Evolutionary conservation across 495 filamentous ascomycete species (phyloP).

Genomic region (Xylaria cubensis): DNA sequence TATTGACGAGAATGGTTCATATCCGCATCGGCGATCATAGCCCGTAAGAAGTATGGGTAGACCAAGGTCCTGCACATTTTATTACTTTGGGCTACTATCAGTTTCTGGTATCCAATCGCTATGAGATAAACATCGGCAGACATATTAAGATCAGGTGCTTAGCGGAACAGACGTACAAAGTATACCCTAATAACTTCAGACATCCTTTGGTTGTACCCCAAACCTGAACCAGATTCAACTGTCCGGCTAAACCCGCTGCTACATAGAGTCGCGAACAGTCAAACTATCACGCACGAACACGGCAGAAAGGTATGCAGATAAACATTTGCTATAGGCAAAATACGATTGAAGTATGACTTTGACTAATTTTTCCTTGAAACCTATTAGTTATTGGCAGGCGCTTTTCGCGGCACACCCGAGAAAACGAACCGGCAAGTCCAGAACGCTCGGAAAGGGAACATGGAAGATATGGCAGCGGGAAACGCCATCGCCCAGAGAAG

Average conservation of each 20-base stretch:
- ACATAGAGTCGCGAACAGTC: neutral
- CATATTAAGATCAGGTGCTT: neutral
- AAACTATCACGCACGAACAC: neutral
- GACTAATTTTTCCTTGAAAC: neutral
- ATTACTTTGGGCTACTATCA: neutral
- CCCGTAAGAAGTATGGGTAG: neutral
- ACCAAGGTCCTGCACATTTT: neutral
- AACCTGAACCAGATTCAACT: neutral
- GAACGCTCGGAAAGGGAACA: neutral
- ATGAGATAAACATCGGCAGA: neutral
- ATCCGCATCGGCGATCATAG: neutral
- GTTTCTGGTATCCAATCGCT: neutral
- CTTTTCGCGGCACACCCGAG: neutral
- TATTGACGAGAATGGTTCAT: neutral
- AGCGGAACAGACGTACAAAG: neutral
- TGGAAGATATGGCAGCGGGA: no score
- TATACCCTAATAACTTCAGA: neutral
- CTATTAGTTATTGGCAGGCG: neutral
- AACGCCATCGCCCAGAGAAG: no score
- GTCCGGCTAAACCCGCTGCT: neutral
- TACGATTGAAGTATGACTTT: neutral
- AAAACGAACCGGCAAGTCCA: neutral
- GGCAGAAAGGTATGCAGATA: neutral
- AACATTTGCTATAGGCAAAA: neutral
- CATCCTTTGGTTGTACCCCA: neutral